Evolutionary conservation across 202 grass and related monocot species (phyloP).

Genomic region (Elaeis oleifera): DNA sequence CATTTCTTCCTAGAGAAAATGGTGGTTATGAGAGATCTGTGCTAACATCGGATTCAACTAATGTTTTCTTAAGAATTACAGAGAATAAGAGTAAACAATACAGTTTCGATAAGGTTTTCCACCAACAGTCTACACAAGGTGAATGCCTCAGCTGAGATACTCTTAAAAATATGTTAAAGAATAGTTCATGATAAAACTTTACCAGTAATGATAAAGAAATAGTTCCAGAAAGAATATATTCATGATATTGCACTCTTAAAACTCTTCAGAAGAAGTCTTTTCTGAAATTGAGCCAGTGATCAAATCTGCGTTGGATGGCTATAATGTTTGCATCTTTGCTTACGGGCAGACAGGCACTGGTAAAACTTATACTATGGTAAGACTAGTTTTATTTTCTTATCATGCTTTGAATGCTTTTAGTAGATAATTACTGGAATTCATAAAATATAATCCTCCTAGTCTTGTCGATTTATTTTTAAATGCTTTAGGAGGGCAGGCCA

Average conservation of each 20-base stretch:
- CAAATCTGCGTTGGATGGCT: slow-evolving; percentile 95
- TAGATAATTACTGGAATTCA: too few relatives aligned
- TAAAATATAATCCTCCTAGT: slow-evolving; percentile 1
- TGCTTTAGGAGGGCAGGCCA: slow-evolving; percentile 65
- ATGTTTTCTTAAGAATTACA: slow-evolving; percentile 50
- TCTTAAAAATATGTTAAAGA: neutral
- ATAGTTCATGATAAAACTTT: too few relatives aligned
- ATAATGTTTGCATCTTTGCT: slow-evolving; percentile 91
- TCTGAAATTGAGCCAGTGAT: slow-evolving; percentile 84
- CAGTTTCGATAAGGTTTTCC: slow-evolving; percentile 95
- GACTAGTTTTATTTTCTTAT: slow-evolving; percentile 14
- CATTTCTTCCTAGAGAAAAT: slow-evolving; percentile 52
- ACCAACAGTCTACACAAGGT: slow-evolving; percentile 77
- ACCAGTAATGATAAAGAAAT: neutral
- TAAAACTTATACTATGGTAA: slow-evolving; percentile 98
- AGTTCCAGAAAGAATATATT: slow-evolving; percentile 8
- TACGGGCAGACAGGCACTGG: slow-evolving; percentile 96
- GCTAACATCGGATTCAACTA: slow-evolving; percentile 60
- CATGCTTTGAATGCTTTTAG: too few relatives aligned
- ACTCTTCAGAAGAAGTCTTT: slow-evolving; percentile 70
- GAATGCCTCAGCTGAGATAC: neutral
- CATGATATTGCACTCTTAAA: slow-evolving; percentile 14
- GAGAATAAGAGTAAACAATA: slow-evolving; percentile 85
- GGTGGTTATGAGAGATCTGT: slow-evolving; percentile 29
- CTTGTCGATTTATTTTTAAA: slow-evolving; percentile 12